Evolutionary conservation across 306 rosid species (phyloP).

Genomic region (Cicer pinnatifidum): DNA sequence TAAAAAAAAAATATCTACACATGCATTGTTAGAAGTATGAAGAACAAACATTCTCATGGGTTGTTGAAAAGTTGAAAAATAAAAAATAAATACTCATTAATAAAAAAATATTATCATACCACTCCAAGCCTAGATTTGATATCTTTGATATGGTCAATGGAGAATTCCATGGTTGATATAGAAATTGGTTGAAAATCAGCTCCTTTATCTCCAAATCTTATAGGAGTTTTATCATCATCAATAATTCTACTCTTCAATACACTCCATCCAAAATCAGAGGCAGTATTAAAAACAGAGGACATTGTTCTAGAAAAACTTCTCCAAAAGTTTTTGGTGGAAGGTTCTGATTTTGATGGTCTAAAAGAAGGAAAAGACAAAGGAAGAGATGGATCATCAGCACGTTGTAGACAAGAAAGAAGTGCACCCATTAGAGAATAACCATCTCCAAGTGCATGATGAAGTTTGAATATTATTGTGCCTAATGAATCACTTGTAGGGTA

Average conservation of each 20-base stretch:
- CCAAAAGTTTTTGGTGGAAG: neutral
- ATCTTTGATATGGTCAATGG: slow-evolving; percentile 56
- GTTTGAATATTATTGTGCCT: slow-evolving; percentile 50
- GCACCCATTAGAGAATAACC: slow-evolving; percentile 69
- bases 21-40: neutral
- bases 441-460: slow-evolving; percentile 75
- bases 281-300: slow-evolving; percentile 45
- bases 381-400: slow-evolving; percentile 58
- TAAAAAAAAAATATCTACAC: neutral
- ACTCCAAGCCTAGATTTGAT: slow-evolving; percentile 63
- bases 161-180: slow-evolving; percentile 47
- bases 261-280: slow-evolving; percentile 54
- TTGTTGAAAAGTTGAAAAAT: neutral
- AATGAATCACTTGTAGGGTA: slow-evolving; percentile 54
- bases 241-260: slow-evolving; percentile 48
- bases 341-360: slow-evolving; percentile 13
- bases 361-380: slow-evolving; percentile 62
- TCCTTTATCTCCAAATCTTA: slow-evolving; percentile 51
- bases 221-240: slow-evolving; percentile 62
- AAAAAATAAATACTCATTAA: neutral
- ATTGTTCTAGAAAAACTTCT: slow-evolving; percentile 22
- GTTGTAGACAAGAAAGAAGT: slow-evolving; percentile 60
- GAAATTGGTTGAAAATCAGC: slow-evolving; percentile 47
- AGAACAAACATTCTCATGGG: neutral
- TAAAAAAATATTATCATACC: slow-evolving; percentile 45